phyloP scores from a whole-genome alignment of 106 monocot species.

The Dendrobium officinale region DNA sequence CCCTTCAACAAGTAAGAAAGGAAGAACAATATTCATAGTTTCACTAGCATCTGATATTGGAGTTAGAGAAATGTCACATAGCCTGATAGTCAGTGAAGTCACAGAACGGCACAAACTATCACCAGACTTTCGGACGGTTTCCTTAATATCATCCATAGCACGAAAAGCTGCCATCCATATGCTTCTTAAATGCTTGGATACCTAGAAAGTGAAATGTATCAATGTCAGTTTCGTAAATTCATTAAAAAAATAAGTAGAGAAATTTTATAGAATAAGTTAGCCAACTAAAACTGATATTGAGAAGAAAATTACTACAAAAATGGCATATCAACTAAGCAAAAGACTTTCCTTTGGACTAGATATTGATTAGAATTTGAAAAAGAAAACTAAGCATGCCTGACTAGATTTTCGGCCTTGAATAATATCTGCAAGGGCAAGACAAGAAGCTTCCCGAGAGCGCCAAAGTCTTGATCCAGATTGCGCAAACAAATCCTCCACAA shows the following conservation, averaged over 20 bases:
- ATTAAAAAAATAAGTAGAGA: neutral
- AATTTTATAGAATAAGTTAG: neutral
- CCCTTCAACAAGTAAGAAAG: slow-evolving; percentile 79
- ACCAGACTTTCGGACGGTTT: slow-evolving; percentile 92
- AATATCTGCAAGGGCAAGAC: slow-evolving; percentile 91
- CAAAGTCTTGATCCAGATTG: slow-evolving; percentile 98
- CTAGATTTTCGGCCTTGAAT: slow-evolving; percentile 86
- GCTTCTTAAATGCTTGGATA: slow-evolving; percentile 75
- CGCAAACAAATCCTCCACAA: slow-evolving; percentile 76
- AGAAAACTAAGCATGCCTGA: slow-evolving; percentile 43
- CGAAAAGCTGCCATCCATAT: slow-evolving; percentile 86
- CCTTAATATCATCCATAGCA: slow-evolving; percentile 99
- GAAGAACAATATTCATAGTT: slow-evolving; percentile 85
- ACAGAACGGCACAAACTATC: slow-evolving; percentile 88
- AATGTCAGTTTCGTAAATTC: neutral
- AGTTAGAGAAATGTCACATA: slow-evolving; percentile 85
- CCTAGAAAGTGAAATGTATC: slow-evolving; percentile 23
- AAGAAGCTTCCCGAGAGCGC: slow-evolving; percentile 98
- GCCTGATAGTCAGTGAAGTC: slow-evolving; percentile 76
- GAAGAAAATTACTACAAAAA: neutral
- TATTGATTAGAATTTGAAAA: neutral
- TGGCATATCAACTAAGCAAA: neutral
- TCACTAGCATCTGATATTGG: slow-evolving; percentile 59
- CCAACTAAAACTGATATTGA: neutral
- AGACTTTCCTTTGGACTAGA: neutral